phyloP scores from a whole-genome alignment of 1,284 basidiomycete genomes.

The Chondrostereum purpureum region DNA sequence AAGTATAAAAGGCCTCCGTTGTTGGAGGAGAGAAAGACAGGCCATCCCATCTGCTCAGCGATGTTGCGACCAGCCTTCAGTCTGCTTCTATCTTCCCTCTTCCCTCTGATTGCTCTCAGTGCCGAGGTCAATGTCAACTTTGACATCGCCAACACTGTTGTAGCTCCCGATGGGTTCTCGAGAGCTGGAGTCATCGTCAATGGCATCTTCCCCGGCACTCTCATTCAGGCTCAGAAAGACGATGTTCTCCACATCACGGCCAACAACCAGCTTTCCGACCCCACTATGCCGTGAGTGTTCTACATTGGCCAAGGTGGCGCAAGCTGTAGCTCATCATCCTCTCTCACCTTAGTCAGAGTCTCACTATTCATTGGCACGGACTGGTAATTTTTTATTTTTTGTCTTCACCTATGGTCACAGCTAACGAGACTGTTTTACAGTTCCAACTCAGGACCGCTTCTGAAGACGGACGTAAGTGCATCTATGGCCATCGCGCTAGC shows the following conservation, averaged over 20 bases:
- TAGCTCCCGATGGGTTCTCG: conserved; percentile 8
- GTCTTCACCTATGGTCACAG: neutral
- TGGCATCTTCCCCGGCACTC: conserved; percentile 11
- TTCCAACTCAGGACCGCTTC: conserved; percentile 14
- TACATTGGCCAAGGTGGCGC: neutral
- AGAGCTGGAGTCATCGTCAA: conserved; percentile 15
- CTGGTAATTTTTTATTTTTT: conserved; percentile 8
- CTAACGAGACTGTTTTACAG: conserved; percentile 4
- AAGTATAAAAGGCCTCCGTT: too few relatives aligned
- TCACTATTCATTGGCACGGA: conserved; percentile 17
- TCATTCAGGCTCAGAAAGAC: conserved; percentile 15
- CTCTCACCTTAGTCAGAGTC: conserved; percentile 10
- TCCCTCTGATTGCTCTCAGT: neutral
- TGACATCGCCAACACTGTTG: conserved; percentile 8
- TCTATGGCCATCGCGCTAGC: neutral
- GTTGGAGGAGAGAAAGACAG: too few relatives aligned
- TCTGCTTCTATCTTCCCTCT: conserved; percentile 4
- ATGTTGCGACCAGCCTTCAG: conserved; percentile 1
- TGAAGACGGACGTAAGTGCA: conserved; percentile 7
- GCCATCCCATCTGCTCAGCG: too few relatives aligned
- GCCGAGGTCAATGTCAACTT: conserved; percentile 8
- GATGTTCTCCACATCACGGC: conserved; percentile 15
- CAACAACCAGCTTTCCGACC: conserved; percentile 14
- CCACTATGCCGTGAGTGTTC: conserved; percentile 15
- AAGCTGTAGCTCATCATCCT: neutral